A percentile compares a stretch with the other conserved stretches of the same genome.
Conservation (phyloP, 495 filamentous ascomycete genomes). For the Venustampulla echinocandica region DNA sequence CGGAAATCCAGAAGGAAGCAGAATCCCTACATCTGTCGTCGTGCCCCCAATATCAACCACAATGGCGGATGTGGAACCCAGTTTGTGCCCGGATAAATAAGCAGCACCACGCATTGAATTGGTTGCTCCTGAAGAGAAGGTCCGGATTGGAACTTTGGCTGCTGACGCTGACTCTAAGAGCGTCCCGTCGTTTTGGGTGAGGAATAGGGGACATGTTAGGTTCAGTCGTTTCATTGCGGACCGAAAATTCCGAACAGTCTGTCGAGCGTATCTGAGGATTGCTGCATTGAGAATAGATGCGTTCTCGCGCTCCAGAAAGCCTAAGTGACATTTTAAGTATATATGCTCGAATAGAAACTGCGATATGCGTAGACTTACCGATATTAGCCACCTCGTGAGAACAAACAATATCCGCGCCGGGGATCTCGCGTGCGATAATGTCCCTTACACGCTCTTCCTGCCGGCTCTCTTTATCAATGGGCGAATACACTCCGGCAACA, state of each 20-base stretch:
- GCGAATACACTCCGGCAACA: constrained; percentile 48
- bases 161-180: constrained; percentile 33
- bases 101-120: constrained; percentile 45
- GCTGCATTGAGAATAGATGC: constrained; percentile 44
- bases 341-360: not conserved
- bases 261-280: constrained; percentile 34
- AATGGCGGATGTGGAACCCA: constrained; percentile 26
- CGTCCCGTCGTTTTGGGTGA: constrained; percentile 46
- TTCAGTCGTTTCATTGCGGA: constrained; percentile 32
- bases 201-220: constrained; percentile 36
- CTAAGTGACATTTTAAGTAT: constrained; percentile 21
- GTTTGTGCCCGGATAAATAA: constrained; percentile 27
- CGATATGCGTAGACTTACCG: not conserved
- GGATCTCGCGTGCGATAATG: constrained; percentile 35
- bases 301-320: constrained; percentile 43
- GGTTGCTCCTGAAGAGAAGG: constrained; percentile 41
- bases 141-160: constrained; percentile 38
- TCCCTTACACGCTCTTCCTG: constrained; percentile 41
- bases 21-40: constrained; percentile 43
- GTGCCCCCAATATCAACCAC: constrained; percentile 47
- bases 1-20: constrained; percentile 45
- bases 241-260: constrained; percentile 35
- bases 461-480: constrained; percentile 39
- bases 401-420: constrained; percentile 39
- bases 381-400: constrained; percentile 40